These are phyloP conservation scores for Leccinellum rugosiceps DNA, from an alignment of 768 basidiomycete genomes.

Conservation along the genomic window DNA sequence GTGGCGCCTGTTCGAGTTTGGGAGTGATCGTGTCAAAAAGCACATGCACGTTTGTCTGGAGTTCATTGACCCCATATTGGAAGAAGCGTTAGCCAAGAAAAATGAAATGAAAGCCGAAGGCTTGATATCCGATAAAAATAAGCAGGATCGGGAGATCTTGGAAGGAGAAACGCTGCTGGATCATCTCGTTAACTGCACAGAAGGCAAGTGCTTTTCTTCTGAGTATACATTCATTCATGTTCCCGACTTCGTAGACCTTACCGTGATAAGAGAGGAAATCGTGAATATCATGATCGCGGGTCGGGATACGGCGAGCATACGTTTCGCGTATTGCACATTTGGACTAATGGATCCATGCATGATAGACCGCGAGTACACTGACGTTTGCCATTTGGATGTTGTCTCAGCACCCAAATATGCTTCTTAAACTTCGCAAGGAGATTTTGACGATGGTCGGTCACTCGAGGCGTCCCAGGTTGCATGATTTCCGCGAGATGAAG, in stretches of 20 bases:
- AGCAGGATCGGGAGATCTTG: constrained; percentile 5
- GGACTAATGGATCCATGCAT: background rate
- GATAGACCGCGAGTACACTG: constrained; percentile 30
- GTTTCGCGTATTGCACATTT: background rate
- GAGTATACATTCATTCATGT: background rate
- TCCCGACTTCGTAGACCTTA: constrained; percentile 21
- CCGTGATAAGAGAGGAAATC: constrained; percentile 34
- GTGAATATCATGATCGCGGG: constrained; percentile 39
- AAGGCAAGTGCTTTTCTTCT: constrained; percentile 15
- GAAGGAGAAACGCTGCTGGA: constrained; percentile 31
- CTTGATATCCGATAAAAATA: constrained; percentile 12
- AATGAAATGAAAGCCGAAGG: constrained; percentile 20
- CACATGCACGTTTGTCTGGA: constrained; percentile 46
- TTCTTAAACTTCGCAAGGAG: constrained; percentile 30
- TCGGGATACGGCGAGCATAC: constrained; percentile 30
- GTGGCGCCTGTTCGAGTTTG: constrained; percentile 56
- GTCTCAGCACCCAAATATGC: constrained; percentile 26
- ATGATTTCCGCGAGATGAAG: constrained; percentile 37
- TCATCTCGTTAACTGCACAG: constrained; percentile 28
- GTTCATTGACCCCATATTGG: constrained; percentile 53
- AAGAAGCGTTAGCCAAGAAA: constrained; percentile 43
- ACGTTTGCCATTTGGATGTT: constrained; percentile 30
- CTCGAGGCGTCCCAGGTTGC: constrained; percentile 27
- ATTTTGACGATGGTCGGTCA: constrained; percentile 27
- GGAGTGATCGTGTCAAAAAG: constrained; percentile 42